Evolutionary conservation across 495 filamentous ascomycete species (phyloP).

Genomic region (Neurospora sp.): DNA sequence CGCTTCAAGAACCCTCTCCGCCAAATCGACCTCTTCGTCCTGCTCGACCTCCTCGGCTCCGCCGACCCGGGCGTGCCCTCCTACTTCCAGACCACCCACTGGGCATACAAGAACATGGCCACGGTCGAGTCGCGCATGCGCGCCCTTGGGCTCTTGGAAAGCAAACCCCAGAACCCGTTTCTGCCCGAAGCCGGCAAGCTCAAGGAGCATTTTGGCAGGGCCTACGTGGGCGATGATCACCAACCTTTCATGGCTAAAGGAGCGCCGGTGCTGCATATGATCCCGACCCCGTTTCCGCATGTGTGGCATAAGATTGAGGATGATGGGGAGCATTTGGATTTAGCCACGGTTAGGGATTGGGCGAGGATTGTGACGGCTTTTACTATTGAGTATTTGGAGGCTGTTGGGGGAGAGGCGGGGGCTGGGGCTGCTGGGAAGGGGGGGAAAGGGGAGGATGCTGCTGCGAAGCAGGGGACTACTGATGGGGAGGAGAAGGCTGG

Average conservation of each 20-base stretch:
- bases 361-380: slow-evolving; percentile 68
- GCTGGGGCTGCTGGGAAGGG: neutral
- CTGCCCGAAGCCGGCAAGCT: slow-evolving; percentile 44
- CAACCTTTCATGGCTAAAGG: slow-evolving; percentile 73
- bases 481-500: neutral
- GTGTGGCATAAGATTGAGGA: slow-evolving; percentile 80
- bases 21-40: slow-evolving; percentile 73
- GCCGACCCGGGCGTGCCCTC: slow-evolving; percentile 58
- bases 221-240: slow-evolving; percentile 65
- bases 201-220: slow-evolving; percentile 32
- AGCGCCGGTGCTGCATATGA: slow-evolving; percentile 74
- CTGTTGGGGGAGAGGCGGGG: neutral
- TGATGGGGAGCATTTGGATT: slow-evolving; percentile 73
- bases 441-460: neutral
- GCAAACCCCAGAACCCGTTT: slow-evolving; percentile 24
- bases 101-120: slow-evolving; percentile 72
- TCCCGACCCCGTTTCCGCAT: slow-evolving; percentile 64
- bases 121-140: slow-evolving; percentile 59
- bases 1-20: slow-evolving; percentile 59
- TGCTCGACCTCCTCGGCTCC: slow-evolving; percentile 77
- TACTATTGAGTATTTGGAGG: slow-evolving; percentile 74
- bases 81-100: slow-evolving; percentile 78
- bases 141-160: slow-evolving; percentile 29
- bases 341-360: slow-evolving; percentile 75
- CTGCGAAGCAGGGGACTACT: neutral